Evolutionary conservation across 2,329 filamentous ascomycete genomes (phyloP), one percentile per base, ranked within the genome.

Genomic region (Ophiostoma ips): DNA sequence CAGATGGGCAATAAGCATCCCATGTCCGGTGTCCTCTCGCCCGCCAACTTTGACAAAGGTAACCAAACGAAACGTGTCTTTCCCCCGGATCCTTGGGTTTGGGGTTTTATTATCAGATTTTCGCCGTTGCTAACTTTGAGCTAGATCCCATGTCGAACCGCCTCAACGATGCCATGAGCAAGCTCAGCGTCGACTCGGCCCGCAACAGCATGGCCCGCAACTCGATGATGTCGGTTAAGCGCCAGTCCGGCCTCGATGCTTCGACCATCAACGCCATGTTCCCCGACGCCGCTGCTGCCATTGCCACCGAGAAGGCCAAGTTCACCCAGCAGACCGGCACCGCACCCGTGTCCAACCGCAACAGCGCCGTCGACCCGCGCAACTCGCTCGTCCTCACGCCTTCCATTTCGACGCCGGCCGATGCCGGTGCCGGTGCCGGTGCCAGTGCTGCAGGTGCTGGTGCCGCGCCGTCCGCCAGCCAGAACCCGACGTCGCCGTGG

Each of bases 1-100:
- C 92, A 98, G 66, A 98, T 96, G 92, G 89, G 89, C 56, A 95
- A 95, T 71, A 94, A 83, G 61, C 89, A 96, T 66, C 92, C 92
- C 28, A 94, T 96, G 86, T 94, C 90, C 34, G 87, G 90, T 49
- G 84, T 98, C 35, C 68, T 98, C 48, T 96, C 92, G 28, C 92
- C 92, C 30, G 84, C 92, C 50, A 94, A 88, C 63, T 95, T 96
- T 66, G 92, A 96, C 64, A 96, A 95, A 72, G 88, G 88, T 92
- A 36, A 13, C 36, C 28, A 6, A n/a, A n/a, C n/a, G n/a, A n/a
- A n/a, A n/a, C n/a, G n/a, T n/a, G n/a, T n/a, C n/a, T n/a, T n/a
- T n/a, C n/a, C n/a, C n/a, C n/a, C n/a, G n/a, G n/a, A n/a, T n/a
- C n/a, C n/a, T n/a, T n/a, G n/a, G n/a, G n/a, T n/a, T n/a, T n/a